Base-by-base conservation (phyloP, 257 asterid species). In the Solanum virginianum region DNA sequence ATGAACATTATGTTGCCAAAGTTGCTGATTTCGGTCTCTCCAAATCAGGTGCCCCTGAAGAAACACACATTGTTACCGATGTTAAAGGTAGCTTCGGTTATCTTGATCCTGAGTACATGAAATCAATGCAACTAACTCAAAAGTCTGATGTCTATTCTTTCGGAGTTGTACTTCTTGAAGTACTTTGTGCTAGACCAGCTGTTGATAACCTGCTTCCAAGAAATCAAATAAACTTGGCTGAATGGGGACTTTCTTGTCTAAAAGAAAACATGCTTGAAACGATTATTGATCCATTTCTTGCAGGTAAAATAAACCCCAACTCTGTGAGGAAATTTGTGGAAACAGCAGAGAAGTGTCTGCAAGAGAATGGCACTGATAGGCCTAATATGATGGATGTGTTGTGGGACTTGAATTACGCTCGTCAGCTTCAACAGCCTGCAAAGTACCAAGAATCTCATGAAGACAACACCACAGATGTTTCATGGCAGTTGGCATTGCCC, bases 1-100 rank as follows among this genome's bases (percentile, higher is more conserved):
- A 93, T 56, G 93, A 91, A 80, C 41, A 89, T 26, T 91, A 55
- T n/a, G 91, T 89, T 45, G 97, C 95, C 84, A 92, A 93, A 49
- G 93, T 93, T 63, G 91, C 92, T 17, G 97, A 92, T 83, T 93
- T 93, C 49, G 95, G 96, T 41, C 89, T 93, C n/a, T 93, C 96
- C 3, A 84, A 90, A 36, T 87, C 87, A 0, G 91, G 89, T 41
- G 87, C 47, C 4, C 84, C n/a, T 4, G 94, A 89, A 22, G 86
- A 89, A 80, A 86, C 90, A 65, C 92, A 90, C 24, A 88, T 93
- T 20, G 87, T 81, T n/a, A 91, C 95, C 1, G 90, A 57, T 3
- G 90, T 92, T 1, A 91, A 94, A 80, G 98, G 98, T 63, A 92
- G 88, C 83, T 92, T 91, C 9, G 96, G 96, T 22, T 92, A 94